These are phyloP conservation scores for Hypoxylon sp. DNA, from an alignment of 2,329 filamentous ascomycete genomes.

Conservation along the genomic window DNA sequence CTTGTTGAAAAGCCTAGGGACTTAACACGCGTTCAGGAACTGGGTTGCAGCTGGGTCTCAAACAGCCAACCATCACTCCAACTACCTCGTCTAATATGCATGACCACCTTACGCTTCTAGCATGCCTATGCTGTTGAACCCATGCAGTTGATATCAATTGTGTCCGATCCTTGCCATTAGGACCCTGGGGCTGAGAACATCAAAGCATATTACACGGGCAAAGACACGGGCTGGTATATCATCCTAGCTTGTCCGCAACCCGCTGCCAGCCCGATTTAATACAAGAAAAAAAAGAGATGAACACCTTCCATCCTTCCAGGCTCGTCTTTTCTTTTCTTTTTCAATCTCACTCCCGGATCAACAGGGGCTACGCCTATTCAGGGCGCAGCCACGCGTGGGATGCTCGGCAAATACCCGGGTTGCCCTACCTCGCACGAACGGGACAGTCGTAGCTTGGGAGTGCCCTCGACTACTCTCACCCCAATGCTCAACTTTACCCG, in stretches of 20 bases:
- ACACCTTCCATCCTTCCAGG: constrained; percentile 22
- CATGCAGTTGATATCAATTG: constrained; percentile 36
- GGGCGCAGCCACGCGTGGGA: constrained; percentile 43
- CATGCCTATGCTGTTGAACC: constrained; percentile 34
- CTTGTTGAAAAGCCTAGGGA: constrained; percentile 7
- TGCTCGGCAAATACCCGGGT: constrained; percentile 48
- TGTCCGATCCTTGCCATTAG: constrained; percentile 27
- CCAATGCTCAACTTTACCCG: constrained; percentile 50
- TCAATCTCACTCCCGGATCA: constrained; percentile 42
- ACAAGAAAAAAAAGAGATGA: constrained; percentile 10
- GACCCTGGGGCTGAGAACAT: constrained; percentile 18
- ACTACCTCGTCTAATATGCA: constrained; percentile 20
- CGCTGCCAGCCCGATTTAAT: constrained; percentile 13
- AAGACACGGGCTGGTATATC: constrained; percentile 21
- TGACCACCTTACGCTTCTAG: constrained; percentile 44
- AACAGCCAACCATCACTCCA: constrained; percentile 24
- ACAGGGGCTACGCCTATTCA: constrained; percentile 42
- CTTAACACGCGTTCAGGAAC: constrained; percentile 33
- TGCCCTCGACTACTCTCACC: constrained; percentile 21
- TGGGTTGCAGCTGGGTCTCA: constrained; percentile 34
- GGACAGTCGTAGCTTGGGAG: constrained; percentile 30
- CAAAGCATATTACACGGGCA: constrained; percentile 7
- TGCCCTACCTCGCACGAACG: constrained; percentile 47
- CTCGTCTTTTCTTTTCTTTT: constrained; percentile 24
- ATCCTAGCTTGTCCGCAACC: constrained; percentile 31